Evolutionary conservation across 2,329 filamentous ascomycete species (phyloP), one percentile per base, ranked within the genome.

Genomic region (Botryotinia convoluta): DNA sequence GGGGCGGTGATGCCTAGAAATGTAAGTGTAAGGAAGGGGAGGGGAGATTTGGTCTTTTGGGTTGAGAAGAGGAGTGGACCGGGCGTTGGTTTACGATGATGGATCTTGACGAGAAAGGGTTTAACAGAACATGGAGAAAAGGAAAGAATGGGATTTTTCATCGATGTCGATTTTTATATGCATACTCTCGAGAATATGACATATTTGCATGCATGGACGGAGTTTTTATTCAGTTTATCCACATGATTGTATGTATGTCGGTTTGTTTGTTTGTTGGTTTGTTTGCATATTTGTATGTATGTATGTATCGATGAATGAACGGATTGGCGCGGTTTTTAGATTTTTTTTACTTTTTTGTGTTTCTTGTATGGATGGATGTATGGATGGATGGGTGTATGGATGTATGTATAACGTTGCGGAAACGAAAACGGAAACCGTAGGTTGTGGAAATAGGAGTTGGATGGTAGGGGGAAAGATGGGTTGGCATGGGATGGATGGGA

Each of bases 1-100:
- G 59, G 57, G 9, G 42, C 16, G 16, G 69, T 57, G 16, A 57
- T 57, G n/a, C n/a, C 32, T 26, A 54, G 26, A 26, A 44, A 32
- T 26, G 10, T 35, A 8, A 26, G 26, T 20, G 26, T n/a, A 3
- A 8, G 57, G 37, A 63, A 32, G 26, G 71, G 42, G 26, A 67
- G 51, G 42, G 71, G 71, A 35, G 61, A 72, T 48, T 65, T 75
- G 51, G 64, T 72, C 5, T 72, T 72, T 60, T 69, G 64, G 71
- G 32, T 57, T 5, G 44, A 48, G 35, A 72, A 72, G 71, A 54
- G 64, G 9, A 68, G 64, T 42, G 64, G 64, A 16, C 42, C 54
- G 1, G 64, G 16, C 5, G 29, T 12, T 20, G 71, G 54, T 18
- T 72, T 45, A 72, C 64, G 71, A 22, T 72, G 57, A 72, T 57